Percentiles rank a stretch among this genome's conserved stretches.
Conservation (phyloP, 306 rosid genomes). For the Medicago lupulina region DNA sequence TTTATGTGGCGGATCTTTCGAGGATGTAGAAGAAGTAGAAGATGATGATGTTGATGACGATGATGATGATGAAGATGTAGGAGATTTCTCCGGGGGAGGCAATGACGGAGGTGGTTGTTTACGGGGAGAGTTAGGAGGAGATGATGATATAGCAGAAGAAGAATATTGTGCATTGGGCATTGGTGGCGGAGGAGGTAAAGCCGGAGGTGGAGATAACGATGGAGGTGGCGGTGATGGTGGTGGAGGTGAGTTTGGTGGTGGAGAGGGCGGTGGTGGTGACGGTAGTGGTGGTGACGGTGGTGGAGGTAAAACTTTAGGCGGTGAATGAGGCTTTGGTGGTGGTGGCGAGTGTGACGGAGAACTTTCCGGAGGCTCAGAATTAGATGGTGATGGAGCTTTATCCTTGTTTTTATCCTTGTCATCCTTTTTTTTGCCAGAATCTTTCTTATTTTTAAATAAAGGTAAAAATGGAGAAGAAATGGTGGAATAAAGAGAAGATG, state of each 20-base stretch:
- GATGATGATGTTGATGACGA: background rate
- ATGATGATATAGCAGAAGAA: background rate
- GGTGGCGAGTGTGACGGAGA: background rate
- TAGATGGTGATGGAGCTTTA: constrained; percentile 3
- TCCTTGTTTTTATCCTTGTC: background rate
- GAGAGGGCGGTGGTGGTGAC: background rate
- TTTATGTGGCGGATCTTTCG: background rate
- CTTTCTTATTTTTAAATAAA: background rate
- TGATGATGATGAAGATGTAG: constrained; percentile 19
- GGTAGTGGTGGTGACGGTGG: constrained; percentile 35
- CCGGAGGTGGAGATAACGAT: background rate
- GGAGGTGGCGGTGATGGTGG: background rate
- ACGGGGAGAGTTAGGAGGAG: background rate
- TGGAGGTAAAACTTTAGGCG: background rate
- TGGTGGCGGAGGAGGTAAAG: background rate
- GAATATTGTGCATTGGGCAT: background rate
- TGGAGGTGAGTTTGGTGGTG: constrained; percentile 12
- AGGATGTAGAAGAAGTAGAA: background rate
- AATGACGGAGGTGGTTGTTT: constrained; percentile 31
- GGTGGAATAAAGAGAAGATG: too few relatives aligned
- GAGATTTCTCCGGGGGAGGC: background rate
- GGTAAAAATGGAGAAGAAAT: background rate
- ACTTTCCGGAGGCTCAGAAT: background rate
- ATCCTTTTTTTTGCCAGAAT: too few relatives aligned
- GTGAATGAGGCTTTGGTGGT: background rate